Percentiles rank a stretch among this genome's conserved stretches.
phyloP scores from a whole-genome alignment of 108 stramenopile genomes.

The Cyclotella atomus region DNA sequence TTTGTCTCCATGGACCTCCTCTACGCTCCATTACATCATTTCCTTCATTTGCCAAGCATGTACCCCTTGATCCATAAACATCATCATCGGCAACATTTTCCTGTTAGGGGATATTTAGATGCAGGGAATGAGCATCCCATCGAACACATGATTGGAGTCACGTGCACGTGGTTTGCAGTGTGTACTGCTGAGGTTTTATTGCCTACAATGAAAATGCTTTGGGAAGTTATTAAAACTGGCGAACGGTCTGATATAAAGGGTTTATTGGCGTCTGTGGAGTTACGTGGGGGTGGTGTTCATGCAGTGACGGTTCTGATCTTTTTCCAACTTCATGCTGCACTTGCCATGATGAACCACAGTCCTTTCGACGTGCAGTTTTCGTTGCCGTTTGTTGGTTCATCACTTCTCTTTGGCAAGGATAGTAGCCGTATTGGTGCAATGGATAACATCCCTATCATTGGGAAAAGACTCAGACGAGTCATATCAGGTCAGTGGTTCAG shows the following conservation, averaged over 20 bases:
- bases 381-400: constrained; percentile 43
- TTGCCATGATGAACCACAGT: constrained; percentile 81
- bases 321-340: constrained; percentile 74
- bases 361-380: constrained; percentile 67
- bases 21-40: constrained; percentile 86
- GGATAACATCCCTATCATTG: constrained; percentile 51
- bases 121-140: constrained; percentile 95
- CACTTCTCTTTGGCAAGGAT: constrained; percentile 22
- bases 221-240: not conserved
- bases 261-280: constrained; percentile 6
- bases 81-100: constrained; percentile 94
- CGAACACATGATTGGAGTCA: constrained; percentile 82
- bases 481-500: constrained; percentile 53
- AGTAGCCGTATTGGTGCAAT: constrained; percentile 1
- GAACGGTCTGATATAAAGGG: not conserved
- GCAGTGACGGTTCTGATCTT: constrained; percentile 65
- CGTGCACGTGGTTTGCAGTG: constrained; percentile 59
- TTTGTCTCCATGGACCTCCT: constrained; percentile 84
- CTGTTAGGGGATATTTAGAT: constrained; percentile 88
- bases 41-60: constrained; percentile 77
- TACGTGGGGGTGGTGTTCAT: constrained; percentile 57
- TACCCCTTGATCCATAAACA: constrained; percentile 94
- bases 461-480: constrained; percentile 64
- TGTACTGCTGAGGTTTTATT: constrained; percentile 43
- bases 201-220: constrained; percentile 19